Conservation (phyloP, 2,329 filamentous ascomycete genomes). For the Fusarium avenaceum region DNA sequence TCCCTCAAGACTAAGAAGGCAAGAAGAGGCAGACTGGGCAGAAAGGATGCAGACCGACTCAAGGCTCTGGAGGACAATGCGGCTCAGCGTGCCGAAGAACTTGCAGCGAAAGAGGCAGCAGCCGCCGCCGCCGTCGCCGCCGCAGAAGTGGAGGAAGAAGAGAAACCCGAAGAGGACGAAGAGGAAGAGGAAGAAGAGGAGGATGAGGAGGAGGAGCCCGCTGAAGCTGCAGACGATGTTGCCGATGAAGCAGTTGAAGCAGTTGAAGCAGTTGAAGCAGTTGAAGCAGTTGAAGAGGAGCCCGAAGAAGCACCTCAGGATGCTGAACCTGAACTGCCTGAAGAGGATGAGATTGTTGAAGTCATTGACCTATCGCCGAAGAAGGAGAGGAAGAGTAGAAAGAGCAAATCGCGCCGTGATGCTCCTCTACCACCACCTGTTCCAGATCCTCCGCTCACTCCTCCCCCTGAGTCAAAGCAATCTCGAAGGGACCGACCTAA, state of each 20-base stretch:
- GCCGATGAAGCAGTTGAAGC: slow-evolving; percentile 45
- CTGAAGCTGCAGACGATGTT: slow-evolving; percentile 32
- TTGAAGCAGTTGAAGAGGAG: slow-evolving; percentile 48
- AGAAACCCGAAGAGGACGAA: slow-evolving; percentile 37
- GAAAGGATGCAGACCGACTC: slow-evolving; percentile 43
- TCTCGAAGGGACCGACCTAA: slow-evolving; percentile 73
- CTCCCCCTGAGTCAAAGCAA: slow-evolving; percentile 69
- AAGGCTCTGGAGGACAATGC: slow-evolving; percentile 24
- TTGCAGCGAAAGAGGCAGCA: slow-evolving; percentile 33
- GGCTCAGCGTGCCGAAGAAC: slow-evolving; percentile 44
- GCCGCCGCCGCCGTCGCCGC: neutral
- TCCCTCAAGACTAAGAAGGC: slow-evolving; percentile 34
- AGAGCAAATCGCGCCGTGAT: slow-evolving; percentile 56
- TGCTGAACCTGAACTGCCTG: slow-evolving; percentile 40
- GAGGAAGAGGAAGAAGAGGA: slow-evolving; percentile 10
- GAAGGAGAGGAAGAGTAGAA: slow-evolving; percentile 60
- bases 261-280: slow-evolving; percentile 31
- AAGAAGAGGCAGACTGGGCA: slow-evolving; percentile 53
- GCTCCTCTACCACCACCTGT: slow-evolving; percentile 58
- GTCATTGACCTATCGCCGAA: slow-evolving; percentile 65
- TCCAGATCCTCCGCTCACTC: slow-evolving; percentile 62
- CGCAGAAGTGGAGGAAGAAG: neutral
- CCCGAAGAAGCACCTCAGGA: slow-evolving; percentile 53
- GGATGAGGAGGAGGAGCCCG: slow-evolving; percentile 39
- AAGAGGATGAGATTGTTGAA: slow-evolving; percentile 54